Base-by-base conservation (phyloP, 495 filamentous ascomycete genomes). In the Parathielavia appendiculata region DNA sequence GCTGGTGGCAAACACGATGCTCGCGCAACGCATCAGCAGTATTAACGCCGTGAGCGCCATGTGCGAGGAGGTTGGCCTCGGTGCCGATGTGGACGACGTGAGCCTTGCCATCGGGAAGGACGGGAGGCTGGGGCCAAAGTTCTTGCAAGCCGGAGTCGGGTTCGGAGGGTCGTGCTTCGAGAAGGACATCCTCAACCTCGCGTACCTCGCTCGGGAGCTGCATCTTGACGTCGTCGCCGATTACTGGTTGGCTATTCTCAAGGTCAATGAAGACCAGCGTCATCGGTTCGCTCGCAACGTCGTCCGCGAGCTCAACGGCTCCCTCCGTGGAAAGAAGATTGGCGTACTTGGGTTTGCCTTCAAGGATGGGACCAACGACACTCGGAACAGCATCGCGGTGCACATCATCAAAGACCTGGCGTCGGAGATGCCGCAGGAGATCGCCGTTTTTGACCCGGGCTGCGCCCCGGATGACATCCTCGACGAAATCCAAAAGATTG, bases 101-200 rank as follows among this genome's bases (percentile, higher is more conserved):
- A 79, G 84, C 41, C 73, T 81, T 34, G 81, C 84, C n/a, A 78
- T 87, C 49, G 89, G 89, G 6, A 69, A 85, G 30, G 89, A 93
- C 68, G 73, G 75, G 4, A 77, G 89, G 41, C 87, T 93, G 38
- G 89, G 89, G 0, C 70, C 80, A 5, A 80, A 82, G 61, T 91
- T 90, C 74, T 73, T 93, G n/a, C 86, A 89, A 66, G 84, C 89
- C 2, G 84, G 84, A 16, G 77, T 89, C 34, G 89, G 89, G 0
- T 92, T 91, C 62, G 87, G 88, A n/a, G 88, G 88, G 5, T 88
- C 84, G 14, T 91, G 88, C 71, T 91, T 93, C 70, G 84, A 86
- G 66, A 93, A 93, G 68, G 89, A 93, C 61, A 83, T 92, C 63
- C 77, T 89, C 14, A 89, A 82, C 67, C 73, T 93, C 23, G 81